A percentile compares a stretch with the other conserved stretches of the same genome.
Evolutionary conservation across 1,284 basidiomycete genomes (phyloP).

Genomic region (Peniophora sp.): DNA sequence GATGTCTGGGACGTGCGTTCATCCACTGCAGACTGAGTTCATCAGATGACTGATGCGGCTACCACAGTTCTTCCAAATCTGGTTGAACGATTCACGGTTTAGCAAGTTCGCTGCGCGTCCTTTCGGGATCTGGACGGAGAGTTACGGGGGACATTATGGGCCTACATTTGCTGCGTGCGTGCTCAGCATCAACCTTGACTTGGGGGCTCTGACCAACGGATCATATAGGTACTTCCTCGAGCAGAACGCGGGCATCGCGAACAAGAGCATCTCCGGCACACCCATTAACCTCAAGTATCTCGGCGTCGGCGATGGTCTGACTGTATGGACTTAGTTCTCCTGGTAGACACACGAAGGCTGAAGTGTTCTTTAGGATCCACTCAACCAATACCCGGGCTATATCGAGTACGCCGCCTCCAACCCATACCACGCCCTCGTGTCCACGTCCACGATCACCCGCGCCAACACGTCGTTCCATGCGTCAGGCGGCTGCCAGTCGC

Average conservation of each 20-base stretch:
- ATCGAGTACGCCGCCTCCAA: constrained; percentile 45
- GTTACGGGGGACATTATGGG: constrained; percentile 61
- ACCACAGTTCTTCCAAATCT: constrained; percentile 53
- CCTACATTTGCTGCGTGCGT: constrained; percentile 51
- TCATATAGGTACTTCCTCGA: constrained; percentile 41
- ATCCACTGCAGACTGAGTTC: not conserved
- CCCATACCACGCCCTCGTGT: constrained; percentile 47
- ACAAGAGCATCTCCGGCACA: constrained; percentile 36
- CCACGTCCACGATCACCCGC: constrained; percentile 24
- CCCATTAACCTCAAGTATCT: constrained; percentile 55
- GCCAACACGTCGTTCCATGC: constrained; percentile 38
- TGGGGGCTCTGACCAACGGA: not conserved
- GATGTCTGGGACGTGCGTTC: constrained; percentile 42
- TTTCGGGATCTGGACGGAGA: constrained; percentile 59
- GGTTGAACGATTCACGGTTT: constrained; percentile 51
- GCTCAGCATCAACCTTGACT: not conserved
- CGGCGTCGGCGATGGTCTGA: constrained; percentile 58
- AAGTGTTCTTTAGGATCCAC: constrained; percentile 47
- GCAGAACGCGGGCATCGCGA: constrained; percentile 52
- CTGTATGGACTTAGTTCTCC: too few species aligned
- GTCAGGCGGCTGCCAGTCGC: constrained; percentile 39
- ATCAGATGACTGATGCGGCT: not conserved
- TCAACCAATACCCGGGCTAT: constrained; percentile 51
- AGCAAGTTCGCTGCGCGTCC: constrained; percentile 40
- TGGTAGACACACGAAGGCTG: too few species aligned